A percentile compares a stretch with the other conserved stretches of the same genome.
These are phyloP conservation scores for Kwoniella pini DNA, from an alignment of 768 basidiomycete species.

Conservation along the genomic window DNA sequence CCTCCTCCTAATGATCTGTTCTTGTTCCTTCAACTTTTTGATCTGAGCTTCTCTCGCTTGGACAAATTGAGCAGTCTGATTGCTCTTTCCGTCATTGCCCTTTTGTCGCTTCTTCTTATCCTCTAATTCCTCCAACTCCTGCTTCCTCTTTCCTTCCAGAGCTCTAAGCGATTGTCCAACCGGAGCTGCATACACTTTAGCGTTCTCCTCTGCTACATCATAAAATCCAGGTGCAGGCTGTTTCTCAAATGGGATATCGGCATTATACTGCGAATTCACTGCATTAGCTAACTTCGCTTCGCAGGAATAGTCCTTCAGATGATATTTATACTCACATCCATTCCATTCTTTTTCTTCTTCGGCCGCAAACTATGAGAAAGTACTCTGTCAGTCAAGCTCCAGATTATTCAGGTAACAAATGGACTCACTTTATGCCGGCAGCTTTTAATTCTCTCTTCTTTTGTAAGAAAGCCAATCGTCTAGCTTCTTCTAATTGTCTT, in stretches of 20 bases:
- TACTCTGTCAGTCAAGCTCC: no score
- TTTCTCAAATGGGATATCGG: constrained; percentile 98
- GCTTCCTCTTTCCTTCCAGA: constrained; percentile 93
- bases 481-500: constrained; percentile 92
- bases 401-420: constrained; percentile 5
- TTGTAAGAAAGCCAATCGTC: constrained; percentile 88
- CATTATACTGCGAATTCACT: constrained; percentile 70
- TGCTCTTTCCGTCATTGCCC: constrained; percentile 65
- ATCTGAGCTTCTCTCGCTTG: constrained; percentile 98
- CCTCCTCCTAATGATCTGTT: constrained; percentile 83
- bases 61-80: constrained; percentile 79
- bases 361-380: constrained; percentile 69
- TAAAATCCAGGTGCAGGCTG: constrained; percentile 94
- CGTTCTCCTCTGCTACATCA: constrained; percentile 91
- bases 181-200: constrained; percentile 76
- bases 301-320: not conserved
- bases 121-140: constrained; percentile 81
- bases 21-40: constrained; percentile 94
- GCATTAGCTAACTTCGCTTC: not conserved
- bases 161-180: constrained; percentile 86
- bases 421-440: constrained; percentile 89
- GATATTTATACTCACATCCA: constrained; percentile 70
- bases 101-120: constrained; percentile 81
- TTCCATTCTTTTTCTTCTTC: constrained; percentile 93
- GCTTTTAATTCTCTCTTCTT: constrained; percentile 98